Evolutionary conservation across 2,329 filamentous ascomycete genomes (phyloP), one percentile per base, ranked within the genome.

Genomic region (Bipolaris oryzae): DNA sequence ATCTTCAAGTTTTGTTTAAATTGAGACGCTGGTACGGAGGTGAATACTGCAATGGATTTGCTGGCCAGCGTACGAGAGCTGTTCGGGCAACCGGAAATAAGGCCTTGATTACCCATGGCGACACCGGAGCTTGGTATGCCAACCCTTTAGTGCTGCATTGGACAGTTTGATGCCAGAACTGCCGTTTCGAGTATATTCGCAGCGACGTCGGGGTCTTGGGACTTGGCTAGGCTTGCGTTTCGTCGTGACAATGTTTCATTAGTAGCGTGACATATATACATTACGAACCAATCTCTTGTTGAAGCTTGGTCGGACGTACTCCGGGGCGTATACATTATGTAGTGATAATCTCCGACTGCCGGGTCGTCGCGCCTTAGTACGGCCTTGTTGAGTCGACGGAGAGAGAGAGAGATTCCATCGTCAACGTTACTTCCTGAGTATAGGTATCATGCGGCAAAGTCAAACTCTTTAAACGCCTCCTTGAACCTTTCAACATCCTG

Each of bases 401-500:
- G 5, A n/a, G 15, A 11, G 3, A 10, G 9, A 18, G 21, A 34
- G 18, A 7, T 15, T 43, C 7, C 25, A 18, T 16, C 18, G 35
- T 18, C 7, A n/a, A 38, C 5, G 7, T 38, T 38, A 3, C 18
- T 18, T 38, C 7, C 37, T 16, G 5, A 18, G 18, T 13, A 31
- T 20, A 44, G 38, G 43, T 41, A 57, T 60, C 41, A 62, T 52
- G 50, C 57, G 33, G 91, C 89, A 74, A 97, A 97, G 76, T 99
- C 94, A 84, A 90, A 97, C 31, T 85, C 81, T 76, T 91, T 88
- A 72, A 96, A 99, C 1, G 89, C 88, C 64, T 84, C 82, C 68
- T 94, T 92, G 76, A 98, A 96, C 9, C 84, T 85, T 51, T 87
- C 85, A 2, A 89, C 90, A 74, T 98, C 93, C 42, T 82, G 81